phyloP scores from a whole-genome alignment of 1,139 yeast genomes.

The Candida sp. region DNA sequence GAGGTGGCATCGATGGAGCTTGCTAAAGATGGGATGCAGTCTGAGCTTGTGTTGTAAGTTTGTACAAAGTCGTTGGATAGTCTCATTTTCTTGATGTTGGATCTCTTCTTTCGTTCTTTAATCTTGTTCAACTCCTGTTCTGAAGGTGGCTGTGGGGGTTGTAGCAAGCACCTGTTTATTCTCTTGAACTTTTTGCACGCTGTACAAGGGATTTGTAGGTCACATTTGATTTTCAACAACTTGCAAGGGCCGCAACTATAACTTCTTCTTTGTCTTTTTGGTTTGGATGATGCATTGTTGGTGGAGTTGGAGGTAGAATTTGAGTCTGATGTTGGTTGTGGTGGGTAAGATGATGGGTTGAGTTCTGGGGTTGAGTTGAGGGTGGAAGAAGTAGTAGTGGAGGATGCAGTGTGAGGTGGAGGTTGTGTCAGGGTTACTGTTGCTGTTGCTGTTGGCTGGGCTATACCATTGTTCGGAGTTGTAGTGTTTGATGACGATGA shows the following conservation, averaged over 20 bases:
- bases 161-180: conserved; percentile 35
- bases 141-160: conserved; percentile 55
- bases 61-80: conserved; percentile 13
- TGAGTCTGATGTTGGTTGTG: neutral
- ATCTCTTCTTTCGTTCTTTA: conserved; percentile 25
- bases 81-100: conserved; percentile 17
- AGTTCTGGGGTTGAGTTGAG: neutral
- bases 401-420: neutral
- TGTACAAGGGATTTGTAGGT: conserved; percentile 52
- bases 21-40: conserved; percentile 14
- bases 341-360: neutral
- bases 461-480: neutral
- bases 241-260: conserved; percentile 65
- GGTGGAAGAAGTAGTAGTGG: neutral
- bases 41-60: conserved; percentile 12
- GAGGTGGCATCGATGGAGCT: conserved; percentile 11
- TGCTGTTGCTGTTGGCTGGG: neutral
- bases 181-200: conserved; percentile 51
- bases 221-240: conserved; percentile 56
- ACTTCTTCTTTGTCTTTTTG: conserved; percentile 47
- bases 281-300: conserved; percentile 6
- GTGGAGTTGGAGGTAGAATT: neutral
- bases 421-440: neutral
- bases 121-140: conserved; percentile 27
- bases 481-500: neutral